phyloP scores from a whole-genome alignment of 2,329 filamentous ascomycete genomes.

The Hypoxylon sp. region DNA sequence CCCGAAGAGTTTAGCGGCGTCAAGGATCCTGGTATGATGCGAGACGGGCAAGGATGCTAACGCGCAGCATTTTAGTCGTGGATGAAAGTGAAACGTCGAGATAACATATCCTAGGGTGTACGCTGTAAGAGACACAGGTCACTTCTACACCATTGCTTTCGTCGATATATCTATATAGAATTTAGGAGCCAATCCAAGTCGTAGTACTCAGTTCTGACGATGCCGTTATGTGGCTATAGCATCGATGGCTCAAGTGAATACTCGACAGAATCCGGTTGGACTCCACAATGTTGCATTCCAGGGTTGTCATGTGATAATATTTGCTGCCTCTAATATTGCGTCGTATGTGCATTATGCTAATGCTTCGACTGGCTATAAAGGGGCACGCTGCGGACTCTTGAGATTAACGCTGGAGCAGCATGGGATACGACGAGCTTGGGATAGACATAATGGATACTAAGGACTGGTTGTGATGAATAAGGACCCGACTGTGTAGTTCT shows the following conservation, averaged over 20 bases:
- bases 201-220: constrained; percentile 9
- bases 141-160: constrained; percentile 10
- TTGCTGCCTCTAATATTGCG: constrained; percentile 7
- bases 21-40: constrained; percentile 39
- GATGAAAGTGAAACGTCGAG: constrained; percentile 43
- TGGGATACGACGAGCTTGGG: constrained; percentile 3
- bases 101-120: constrained; percentile 31
- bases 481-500: constrained; percentile 40
- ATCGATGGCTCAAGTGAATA: constrained; percentile 4
- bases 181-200: constrained; percentile 5
- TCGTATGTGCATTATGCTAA: constrained; percentile 7
- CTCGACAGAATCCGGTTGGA: neutral
- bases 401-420: constrained; percentile 13
- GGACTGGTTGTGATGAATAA: constrained; percentile 23
- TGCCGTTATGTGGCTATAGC: constrained; percentile 7
- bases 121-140: constrained; percentile 18
- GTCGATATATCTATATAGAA: constrained; percentile 9
- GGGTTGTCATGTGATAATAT: constrained; percentile 30
- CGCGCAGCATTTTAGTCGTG: constrained; percentile 37
- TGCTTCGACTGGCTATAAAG: constrained; percentile 5
- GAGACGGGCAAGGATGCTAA: constrained; percentile 41
- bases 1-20: constrained; percentile 25
- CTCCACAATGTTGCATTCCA: constrained; percentile 15
- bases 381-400: constrained; percentile 1
- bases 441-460: constrained; percentile 18